Percentiles rank a stretch among this genome's conserved stretches.
Conservation (phyloP, 495 filamentous ascomycete species). For the Penicilliopsis zonata region DNA sequence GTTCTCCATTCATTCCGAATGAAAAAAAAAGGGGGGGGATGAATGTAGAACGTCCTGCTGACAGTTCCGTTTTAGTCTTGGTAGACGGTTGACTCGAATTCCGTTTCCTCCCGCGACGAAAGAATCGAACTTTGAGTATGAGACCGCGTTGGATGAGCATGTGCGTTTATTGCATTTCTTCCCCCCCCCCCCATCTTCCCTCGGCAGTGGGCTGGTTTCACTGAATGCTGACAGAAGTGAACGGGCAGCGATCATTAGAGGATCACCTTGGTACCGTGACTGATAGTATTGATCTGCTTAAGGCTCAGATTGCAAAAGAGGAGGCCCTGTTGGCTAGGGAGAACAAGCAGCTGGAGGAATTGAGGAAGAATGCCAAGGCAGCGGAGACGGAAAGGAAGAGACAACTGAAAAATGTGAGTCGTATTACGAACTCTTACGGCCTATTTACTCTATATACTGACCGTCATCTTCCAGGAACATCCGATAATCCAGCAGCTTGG, state of each 20-base stretch:
- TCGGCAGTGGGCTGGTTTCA: neutral
- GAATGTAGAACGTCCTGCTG: neutral
- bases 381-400: constrained; percentile 33
- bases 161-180: constrained; percentile 14
- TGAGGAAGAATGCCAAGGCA: constrained; percentile 42
- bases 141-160: constrained; percentile 45
- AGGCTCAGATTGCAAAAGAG: constrained; percentile 42
- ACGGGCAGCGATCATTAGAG: constrained; percentile 41
- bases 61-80: constrained; percentile 19
- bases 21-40: neutral
- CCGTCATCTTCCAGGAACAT: constrained; percentile 21
- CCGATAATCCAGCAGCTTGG: constrained; percentile 27
- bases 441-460: constrained; percentile 2
- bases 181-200: neutral
- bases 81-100: constrained; percentile 40
- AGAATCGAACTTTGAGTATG: constrained; percentile 47
- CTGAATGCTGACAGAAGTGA: neutral
- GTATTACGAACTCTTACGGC: neutral
- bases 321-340: constrained; percentile 39
- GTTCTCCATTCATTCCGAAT: too few relatives aligned
- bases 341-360: constrained; percentile 30
- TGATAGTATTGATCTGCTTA: constrained; percentile 43
- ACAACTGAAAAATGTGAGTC: constrained; percentile 35
- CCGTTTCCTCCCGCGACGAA: constrained; percentile 47
- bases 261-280: constrained; percentile 36